Percentiles rank a stretch among this genome's conserved stretches.
phyloP scores from a whole-genome alignment of 257 asterid genomes.

The Ehretia macrophylla region DNA sequence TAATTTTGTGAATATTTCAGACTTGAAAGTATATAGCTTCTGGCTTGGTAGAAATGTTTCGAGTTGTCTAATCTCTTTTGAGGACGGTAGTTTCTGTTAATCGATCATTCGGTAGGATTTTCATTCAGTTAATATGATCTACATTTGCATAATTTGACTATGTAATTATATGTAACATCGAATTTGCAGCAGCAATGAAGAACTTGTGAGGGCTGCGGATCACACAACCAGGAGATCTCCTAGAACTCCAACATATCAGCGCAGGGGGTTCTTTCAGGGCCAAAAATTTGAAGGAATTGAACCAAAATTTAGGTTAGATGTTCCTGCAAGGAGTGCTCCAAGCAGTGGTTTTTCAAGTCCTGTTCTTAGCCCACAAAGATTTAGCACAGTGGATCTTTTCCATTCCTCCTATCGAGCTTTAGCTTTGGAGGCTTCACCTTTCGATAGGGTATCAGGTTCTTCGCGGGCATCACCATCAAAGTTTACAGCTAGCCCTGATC shows the following conservation, averaged over 20 bases:
- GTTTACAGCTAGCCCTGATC: conserved; percentile 31
- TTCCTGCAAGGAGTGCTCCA: conserved; percentile 76
- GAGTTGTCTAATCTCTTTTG: no score
- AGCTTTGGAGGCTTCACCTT: conserved; percentile 20
- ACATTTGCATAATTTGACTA: neutral
- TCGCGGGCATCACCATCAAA: conserved; percentile 25
- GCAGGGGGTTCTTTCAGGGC: conserved; percentile 45
- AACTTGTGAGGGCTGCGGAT: conserved; percentile 31
- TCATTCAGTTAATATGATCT: no score
- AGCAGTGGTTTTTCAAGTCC: conserved; percentile 71
- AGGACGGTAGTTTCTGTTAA: no score
- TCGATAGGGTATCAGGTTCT: conserved; percentile 31
- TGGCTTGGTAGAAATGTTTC: no score
- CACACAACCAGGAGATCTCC: conserved; percentile 24
- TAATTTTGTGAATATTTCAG: no score
- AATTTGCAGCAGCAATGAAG: conserved; percentile 33
- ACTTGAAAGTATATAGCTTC: no score
- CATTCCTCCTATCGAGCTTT: conserved; percentile 32
- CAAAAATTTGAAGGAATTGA: conserved; percentile 37
- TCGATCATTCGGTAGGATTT: no score
- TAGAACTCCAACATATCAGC: conserved; percentile 32
- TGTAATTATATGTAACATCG: neutral
- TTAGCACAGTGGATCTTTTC: conserved; percentile 42
- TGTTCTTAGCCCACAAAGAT: conserved; percentile 56
- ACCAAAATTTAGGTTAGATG: conserved; percentile 26